Base-by-base conservation (phyloP, 345 rosid species). In the Lepidium sativum region DNA sequence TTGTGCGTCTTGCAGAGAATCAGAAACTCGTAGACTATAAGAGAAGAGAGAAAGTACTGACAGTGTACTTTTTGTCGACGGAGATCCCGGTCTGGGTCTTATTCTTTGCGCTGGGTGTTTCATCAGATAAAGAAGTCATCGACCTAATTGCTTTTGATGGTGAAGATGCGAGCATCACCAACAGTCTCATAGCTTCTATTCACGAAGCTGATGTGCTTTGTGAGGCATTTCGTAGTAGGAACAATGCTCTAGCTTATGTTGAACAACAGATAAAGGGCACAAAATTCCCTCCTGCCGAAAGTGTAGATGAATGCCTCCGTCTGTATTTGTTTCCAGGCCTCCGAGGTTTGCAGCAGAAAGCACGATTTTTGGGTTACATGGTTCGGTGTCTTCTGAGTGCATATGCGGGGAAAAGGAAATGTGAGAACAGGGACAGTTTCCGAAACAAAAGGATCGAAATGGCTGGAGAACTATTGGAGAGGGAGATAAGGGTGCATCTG, bases 281-380 rank as follows among this genome's bases (percentile, higher is more conserved):
- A 31, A 83, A 68, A 52, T 94, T 87, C 73, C 92, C 99, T 17
- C 97, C 99, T 6, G 71, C 32, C 2, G 95, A 90, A 75, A 54
- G 79, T 53, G 73, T 72, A 45, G 81, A 80, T 33, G 87, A 87
- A 4, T 84, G 92, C 69, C 70, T 94, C 23, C 64, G 72, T 60
- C 44, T 27, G 34, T 90, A 75, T 70, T 35, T 94, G 68, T 90
- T 90, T 80, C 97, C 97, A 6, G 54, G 68, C 69, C 88, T 94
- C 56, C 54, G 21, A 44, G 75, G 88, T 53, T 64, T 64, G 15
- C 73, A 73, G 63, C 88, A 80, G 37, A 94, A 94, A 80, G 96
- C 99, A 49, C 81, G 87, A 1, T 90, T 90, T 71, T 75, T 94
- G 38, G 97, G 90, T 6, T 94, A 94, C 68, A 90, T 94, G 95